Evolutionary conservation across 805 yeast species (phyloP), one percentile per base, ranked within the genome.

Genomic region (Pichia californica): DNA sequence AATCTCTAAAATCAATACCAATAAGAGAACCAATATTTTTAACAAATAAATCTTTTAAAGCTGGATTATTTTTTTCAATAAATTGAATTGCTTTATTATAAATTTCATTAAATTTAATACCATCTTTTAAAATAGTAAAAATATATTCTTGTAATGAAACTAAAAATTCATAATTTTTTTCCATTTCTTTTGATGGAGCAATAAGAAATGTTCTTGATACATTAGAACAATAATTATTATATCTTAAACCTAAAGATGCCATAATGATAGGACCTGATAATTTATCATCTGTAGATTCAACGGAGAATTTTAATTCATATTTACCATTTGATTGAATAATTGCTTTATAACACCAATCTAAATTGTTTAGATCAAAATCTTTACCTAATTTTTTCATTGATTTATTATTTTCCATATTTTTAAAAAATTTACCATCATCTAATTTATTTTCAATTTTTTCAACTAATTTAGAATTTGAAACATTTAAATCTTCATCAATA

Each of bases 271-370:
- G 91, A 14, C 76, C 76, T 8, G 86, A 83, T 40, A 83, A 68
- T 51, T 74, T 76, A 36, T 77, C 76, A 47, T 77, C 74, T 41
- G 77, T 76, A 1, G 95, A 82, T 45, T 80, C 77, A 1, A 95
- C 95, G 45, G 91, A 80, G 34, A 94, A 89, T 55, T 75, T 81
- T 57, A 89, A 69, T 62, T 88, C 95, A 57, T 80, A 89, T 43
- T 79, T 78, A 29, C 87, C 88, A 43, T 95, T 95, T 53, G 94
- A 83, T 66, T 88, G 95, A 41, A 88, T 74, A 41, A 88, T 85
- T 25, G 98, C 97, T 43, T 88, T 79, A 62, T 86, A 88, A 52
- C 95, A 85, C 96, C 97, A 91, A 61, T 91, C 98, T 18, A 91
- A 66, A 50, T 79, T 76, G 48, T 77, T 79, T 5, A 82, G 69